phyloP scores from a whole-genome alignment of 441 rosid genomes.

The Populus hybrid region DNA sequence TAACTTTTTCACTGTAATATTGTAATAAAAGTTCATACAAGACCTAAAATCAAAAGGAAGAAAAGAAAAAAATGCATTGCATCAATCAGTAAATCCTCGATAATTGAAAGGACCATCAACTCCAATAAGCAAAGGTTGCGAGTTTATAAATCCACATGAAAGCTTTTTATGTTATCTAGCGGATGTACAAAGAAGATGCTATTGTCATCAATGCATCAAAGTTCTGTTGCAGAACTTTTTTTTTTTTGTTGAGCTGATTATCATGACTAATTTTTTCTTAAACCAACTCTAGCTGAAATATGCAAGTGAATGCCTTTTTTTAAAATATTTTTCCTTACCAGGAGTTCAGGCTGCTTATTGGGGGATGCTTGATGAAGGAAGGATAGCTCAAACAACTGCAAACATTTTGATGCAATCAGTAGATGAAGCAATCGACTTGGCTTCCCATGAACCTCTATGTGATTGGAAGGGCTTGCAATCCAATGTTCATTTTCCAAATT shows the following conservation, averaged over 20 bases:
- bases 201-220: neutral
- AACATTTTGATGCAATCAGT: conserved; percentile 83
- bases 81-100: neutral
- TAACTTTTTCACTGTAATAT: neutral
- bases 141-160: neutral
- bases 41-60: neutral
- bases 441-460: conserved; percentile 55
- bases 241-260: neutral
- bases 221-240: neutral
- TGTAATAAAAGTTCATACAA: neutral
- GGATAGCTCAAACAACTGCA: conserved; percentile 61
- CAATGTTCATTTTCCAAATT: conserved; percentile 62
- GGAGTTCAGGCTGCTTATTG: conserved; percentile 97
- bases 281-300: neutral
- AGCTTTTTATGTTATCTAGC: neutral
- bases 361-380: conserved; percentile 96
- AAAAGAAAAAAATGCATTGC: neutral
- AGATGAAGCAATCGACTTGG: conserved; percentile 80
- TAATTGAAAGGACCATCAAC: neutral
- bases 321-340: conserved; percentile 23
- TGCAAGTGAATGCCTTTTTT: neutral
- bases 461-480: conserved; percentile 84
- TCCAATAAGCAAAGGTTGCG: neutral
- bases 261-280: neutral
- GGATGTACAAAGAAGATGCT: neutral